Percentiles rank a stretch among this genome's conserved stretches.
These are phyloP conservation scores for Lachnum nothofagi DNA, from an alignment of 2,329 filamentous ascomycete species.

Conservation along the genomic window DNA sequence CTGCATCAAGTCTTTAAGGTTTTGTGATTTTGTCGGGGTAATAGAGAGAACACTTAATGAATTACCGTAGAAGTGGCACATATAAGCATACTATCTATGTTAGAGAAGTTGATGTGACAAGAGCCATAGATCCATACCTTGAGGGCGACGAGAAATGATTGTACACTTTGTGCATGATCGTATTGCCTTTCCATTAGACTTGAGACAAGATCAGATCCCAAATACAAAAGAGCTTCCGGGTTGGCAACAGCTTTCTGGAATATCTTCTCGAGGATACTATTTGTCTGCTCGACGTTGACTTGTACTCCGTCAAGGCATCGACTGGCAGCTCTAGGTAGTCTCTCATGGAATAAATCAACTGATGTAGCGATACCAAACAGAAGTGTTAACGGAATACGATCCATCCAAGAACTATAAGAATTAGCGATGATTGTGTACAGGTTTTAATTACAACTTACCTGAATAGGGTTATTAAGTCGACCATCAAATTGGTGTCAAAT, in stretches of 20 bases:
- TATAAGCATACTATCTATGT: conserved; percentile 64
- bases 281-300: conserved; percentile 72
- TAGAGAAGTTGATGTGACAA: background rate
- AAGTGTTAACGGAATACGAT: conserved; percentile 70
- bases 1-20: conserved; percentile 40
- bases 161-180: conserved; percentile 71
- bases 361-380: conserved; percentile 79
- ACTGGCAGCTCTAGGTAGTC: conserved; percentile 64
- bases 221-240: conserved; percentile 49
- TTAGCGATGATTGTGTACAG: conserved; percentile 1
- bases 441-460: conserved; percentile 44
- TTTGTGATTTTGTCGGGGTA: conserved; percentile 29
- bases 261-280: conserved; percentile 66
- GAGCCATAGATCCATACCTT: conserved; percentile 44
- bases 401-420: conserved; percentile 55
- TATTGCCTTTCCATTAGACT: conserved; percentile 66
- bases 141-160: conserved; percentile 64
- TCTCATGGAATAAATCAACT: conserved; percentile 71
- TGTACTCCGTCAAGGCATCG: conserved; percentile 64
- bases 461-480: conserved; percentile 64
- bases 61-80: conserved; percentile 82
- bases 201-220: conserved; percentile 60
- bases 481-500: conserved; percentile 68
- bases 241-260: conserved; percentile 62
- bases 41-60: conserved; percentile 60